Evolutionary conservation across 108 stramenopile species (phyloP).

Genomic region (Seminavis robusta): DNA sequence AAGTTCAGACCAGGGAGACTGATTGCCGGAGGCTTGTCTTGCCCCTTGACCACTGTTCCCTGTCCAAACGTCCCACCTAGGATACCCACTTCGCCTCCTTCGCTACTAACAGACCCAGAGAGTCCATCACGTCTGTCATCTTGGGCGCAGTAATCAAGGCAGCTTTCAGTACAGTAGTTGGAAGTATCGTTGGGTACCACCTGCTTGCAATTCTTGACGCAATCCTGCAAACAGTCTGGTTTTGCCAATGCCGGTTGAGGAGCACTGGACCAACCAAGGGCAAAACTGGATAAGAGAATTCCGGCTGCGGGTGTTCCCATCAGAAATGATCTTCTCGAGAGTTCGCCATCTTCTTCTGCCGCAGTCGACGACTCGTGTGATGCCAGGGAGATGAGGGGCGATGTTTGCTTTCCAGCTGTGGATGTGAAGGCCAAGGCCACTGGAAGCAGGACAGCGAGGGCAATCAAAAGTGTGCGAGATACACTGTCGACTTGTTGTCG

Average conservation of each 20-base stretch:
- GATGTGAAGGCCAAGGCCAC: no score
- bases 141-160: slow-evolving; percentile 71
- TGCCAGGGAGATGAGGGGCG: no score
- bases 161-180: slow-evolving; percentile 55
- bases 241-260: neutral
- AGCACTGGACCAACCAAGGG: neutral
- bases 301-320: no score
- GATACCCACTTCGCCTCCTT: slow-evolving; percentile 70
- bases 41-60: slow-evolving; percentile 75
- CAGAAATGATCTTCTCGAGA: no score
- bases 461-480: no score
- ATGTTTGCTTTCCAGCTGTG: no score
- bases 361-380: no score
- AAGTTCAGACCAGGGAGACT: slow-evolving; percentile 79
- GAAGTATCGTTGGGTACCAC: slow-evolving; percentile 78
- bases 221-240: slow-evolving; percentile 69
- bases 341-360: no score
- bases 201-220: slow-evolving; percentile 64
- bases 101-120: slow-evolving; percentile 58
- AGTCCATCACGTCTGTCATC: slow-evolving; percentile 76
- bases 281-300: neutral
- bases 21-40: slow-evolving; percentile 72
- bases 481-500: no score
- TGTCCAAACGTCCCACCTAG: slow-evolving; percentile 46
- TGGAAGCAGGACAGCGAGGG: no score